Evolutionary conservation across 1,284 basidiomycete genomes (phyloP), one percentile per base, ranked within the genome.

Genomic region (Ustilago crameri): DNA sequence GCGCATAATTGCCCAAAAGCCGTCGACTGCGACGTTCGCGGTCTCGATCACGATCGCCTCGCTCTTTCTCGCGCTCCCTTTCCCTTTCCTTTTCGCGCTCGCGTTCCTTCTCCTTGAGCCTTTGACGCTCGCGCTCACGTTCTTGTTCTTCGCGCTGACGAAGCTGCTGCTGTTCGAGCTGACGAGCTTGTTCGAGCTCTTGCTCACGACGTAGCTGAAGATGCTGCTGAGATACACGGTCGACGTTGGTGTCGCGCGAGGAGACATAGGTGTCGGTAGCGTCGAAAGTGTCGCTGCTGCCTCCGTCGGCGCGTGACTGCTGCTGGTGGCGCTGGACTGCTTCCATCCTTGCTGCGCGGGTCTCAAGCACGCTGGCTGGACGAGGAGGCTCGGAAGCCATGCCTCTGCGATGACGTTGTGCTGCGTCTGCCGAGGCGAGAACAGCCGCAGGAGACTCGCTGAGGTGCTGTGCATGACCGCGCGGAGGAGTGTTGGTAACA

Each of bases 1-100:
- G 88, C 65, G 92, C 92, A 86, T 97, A 98, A 83, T 98, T 93
- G 40, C 95, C 95, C 14, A 98, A 82, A 43, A 75, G 76, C 63
- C 79, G 55, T 5, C 80, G 70, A 40, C 69, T 67, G 37, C 75
- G 61, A 9, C 73, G 66, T 32, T 77, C 73, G 40, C 73, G 62
- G 14, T 77, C 75, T 9, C 68, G 54, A 9, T 67, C 75, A 18
- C 69, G 52, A 7, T 74, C 74, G n/a, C 59, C 47, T 14, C 61
- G 51, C 49, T 75, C 63, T 22, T 57, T 64, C 38, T 61, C 58
- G 5, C 55, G 53, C 41, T 74, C 75, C 15, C 58, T 55, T 15
- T 73, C 70, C 27, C 50, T 47, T 44, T 73, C 63, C 27, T 51
- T 50, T 44, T 75, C 63, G 32, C 69, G 57, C 37, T 72, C 59